Conservation (phyloP, 73 alveolate species). For the Tetrahymena malaccensis region DNA sequence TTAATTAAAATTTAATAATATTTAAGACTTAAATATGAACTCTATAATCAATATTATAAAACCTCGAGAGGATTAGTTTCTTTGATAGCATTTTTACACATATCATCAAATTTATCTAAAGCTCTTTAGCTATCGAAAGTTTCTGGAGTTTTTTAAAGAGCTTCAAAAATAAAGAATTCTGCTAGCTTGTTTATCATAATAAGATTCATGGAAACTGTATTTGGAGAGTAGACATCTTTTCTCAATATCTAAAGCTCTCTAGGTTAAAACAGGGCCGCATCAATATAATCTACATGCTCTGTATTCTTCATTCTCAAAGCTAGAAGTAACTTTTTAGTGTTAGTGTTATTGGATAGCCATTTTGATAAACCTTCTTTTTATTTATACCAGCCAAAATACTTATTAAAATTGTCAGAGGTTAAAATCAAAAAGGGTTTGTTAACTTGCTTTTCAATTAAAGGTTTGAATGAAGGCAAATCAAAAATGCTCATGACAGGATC, state of each 20-base stretch:
- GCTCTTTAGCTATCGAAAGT: not conserved
- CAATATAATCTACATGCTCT: not conserved
- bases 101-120: not conserved
- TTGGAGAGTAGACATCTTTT: not conserved
- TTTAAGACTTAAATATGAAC: no score
- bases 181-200: not conserved
- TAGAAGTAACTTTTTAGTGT: not conserved
- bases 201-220: not conserved
- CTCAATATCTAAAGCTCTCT: not conserved
- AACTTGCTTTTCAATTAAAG: not conserved
- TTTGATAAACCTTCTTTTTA: not conserved
- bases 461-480: not conserved
- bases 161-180: not conserved
- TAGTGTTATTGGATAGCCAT: not conserved
- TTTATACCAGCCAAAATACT: not conserved
- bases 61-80: not conserved
- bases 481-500: not conserved
- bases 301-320: not conserved
- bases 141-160: not conserved
- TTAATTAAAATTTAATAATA: no score
- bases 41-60: not conserved
- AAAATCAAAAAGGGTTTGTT: not conserved
- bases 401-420: not conserved
- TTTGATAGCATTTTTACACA: not conserved
- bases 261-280: not conserved